Percentiles rank a stretch among this genome's conserved stretches.
phyloP scores from a whole-genome alignment of 768 basidiomycete genomes.

The Macrolepiota albuminosa region DNA sequence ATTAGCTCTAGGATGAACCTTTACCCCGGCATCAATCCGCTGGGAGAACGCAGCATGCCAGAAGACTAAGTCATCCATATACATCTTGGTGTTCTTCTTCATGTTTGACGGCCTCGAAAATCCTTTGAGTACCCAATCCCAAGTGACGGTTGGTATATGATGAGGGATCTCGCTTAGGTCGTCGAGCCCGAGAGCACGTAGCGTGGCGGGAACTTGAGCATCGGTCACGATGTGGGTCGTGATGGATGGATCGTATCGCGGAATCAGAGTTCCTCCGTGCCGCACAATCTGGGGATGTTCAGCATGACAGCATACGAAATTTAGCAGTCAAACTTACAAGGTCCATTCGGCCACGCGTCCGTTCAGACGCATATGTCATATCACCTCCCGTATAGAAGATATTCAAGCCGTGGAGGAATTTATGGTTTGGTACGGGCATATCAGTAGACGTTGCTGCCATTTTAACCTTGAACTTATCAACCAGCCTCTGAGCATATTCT shows the following conservation, averaged over 20 bases:
- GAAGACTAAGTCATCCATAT: conserved; percentile 32
- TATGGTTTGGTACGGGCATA: conserved; percentile 8
- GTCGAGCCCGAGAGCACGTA: conserved; percentile 45
- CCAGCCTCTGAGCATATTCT: conserved; percentile 50
- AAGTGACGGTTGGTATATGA: conserved; percentile 60
- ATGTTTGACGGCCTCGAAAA: conserved; percentile 20
- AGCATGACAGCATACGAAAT: neutral
- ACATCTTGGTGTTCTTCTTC: conserved; percentile 23
- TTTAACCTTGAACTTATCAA: conserved; percentile 36
- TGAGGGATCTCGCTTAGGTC: conserved; percentile 52
- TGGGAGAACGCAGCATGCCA: conserved; percentile 43
- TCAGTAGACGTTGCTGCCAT: conserved; percentile 15
- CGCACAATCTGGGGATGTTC: conserved; percentile 45
- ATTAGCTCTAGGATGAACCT: conserved; percentile 17
- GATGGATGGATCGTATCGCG: conserved; percentile 47
- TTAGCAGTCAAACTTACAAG: conserved; percentile 41
- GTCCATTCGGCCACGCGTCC: conserved; percentile 55
- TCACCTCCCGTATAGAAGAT: conserved; percentile 62
- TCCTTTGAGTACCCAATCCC: conserved; percentile 54
- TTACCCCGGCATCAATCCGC: conserved; percentile 42
- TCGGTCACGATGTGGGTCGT: conserved; percentile 72
- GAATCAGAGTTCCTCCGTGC: conserved; percentile 57
- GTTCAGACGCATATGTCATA: conserved; percentile 42
- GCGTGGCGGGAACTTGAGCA: conserved; percentile 21
- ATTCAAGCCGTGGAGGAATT: conserved; percentile 46